A percentile compares a stretch with the other conserved stretches of the same genome.
Evolutionary conservation across 805 yeast species (phyloP).

Genomic region (Teunomyces atbi): DNA sequence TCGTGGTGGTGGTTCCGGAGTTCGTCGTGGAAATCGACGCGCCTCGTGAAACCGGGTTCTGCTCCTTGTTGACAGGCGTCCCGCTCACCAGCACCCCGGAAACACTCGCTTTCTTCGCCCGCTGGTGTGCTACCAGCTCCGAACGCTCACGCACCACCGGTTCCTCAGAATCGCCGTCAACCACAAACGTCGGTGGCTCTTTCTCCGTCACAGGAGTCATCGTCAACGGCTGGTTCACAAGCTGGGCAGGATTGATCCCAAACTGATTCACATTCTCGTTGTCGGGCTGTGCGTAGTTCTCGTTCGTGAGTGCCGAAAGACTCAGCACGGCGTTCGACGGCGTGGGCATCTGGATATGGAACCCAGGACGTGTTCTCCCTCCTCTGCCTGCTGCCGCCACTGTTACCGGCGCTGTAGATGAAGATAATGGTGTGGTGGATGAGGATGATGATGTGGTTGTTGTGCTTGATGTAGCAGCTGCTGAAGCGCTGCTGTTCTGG

Average conservation of each 20-base stretch:
- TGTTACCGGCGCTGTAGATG: neutral
- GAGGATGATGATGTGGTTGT: neutral
- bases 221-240: slow-evolving; percentile 52
- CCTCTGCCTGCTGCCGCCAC: neutral
- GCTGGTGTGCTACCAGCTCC: neutral
- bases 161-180: slow-evolving; percentile 1
- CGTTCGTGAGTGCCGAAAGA: slow-evolving; percentile 38
- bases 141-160: neutral
- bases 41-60: neutral
- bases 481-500: neutral
- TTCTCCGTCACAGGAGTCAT: slow-evolving; percentile 83
- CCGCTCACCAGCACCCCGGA: neutral
- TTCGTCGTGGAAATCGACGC: too few relatives aligned
- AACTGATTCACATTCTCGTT: slow-evolving; percentile 59
- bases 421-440: neutral
- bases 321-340: slow-evolving; percentile 46
- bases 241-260: slow-evolving; percentile 57
- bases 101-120: slow-evolving; percentile 4
- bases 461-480: neutral
- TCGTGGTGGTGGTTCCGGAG: too few relatives aligned
- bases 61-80: slow-evolving; percentile 1
- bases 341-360: slow-evolving; percentile 73
- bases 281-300: slow-evolving; percentile 15
- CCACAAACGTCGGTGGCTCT: slow-evolving; percentile 17
- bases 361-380: slow-evolving; percentile 48